These are phyloP conservation scores for Hypoxylon sp. DNA, from an alignment of 2,329 filamentous ascomycete species.

Conservation along the genomic window DNA sequence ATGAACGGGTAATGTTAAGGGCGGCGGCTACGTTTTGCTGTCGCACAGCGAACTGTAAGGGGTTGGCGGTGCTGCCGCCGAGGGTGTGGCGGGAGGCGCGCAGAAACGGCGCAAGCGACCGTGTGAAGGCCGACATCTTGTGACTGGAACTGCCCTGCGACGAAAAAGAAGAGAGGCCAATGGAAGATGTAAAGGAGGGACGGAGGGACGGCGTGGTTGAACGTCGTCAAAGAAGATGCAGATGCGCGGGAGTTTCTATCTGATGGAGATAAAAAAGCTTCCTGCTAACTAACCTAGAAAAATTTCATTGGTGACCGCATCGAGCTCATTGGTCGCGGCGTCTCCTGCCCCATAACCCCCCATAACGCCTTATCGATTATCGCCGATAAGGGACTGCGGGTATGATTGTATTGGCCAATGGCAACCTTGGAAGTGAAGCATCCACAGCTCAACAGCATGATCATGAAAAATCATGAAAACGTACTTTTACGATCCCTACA, in stretches of 20 bases:
- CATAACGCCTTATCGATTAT: constrained; percentile 14
- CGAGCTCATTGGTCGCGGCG: constrained; percentile 23
- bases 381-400: too few relatives aligned
- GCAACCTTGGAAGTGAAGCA: constrained; percentile 2
- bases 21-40: constrained; percentile 72
- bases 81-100: constrained; percentile 83
- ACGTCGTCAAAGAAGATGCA: constrained; percentile 17
- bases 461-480: too few relatives aligned
- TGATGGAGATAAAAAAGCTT: constrained; percentile 35
- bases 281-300: constrained; percentile 32
- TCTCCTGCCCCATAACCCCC: constrained; percentile 9
- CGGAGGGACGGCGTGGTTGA: too few relatives aligned
- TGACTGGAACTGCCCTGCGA: constrained; percentile 19
- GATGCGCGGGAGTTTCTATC: constrained; percentile 1
- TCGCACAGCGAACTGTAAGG: constrained; percentile 77
- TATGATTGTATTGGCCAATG: not conserved
- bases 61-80: constrained; percentile 76
- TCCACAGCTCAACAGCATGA: too few relatives aligned
- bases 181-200: constrained; percentile 31
- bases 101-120: constrained; percentile 81
- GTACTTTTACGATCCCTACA: too few relatives aligned
- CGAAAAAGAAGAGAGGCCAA: constrained; percentile 31
- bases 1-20: constrained; percentile 73
- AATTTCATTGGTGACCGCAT: constrained; percentile 37
- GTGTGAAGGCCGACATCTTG: constrained; percentile 84